Conservation (phyloP, 257 asterid species). For the Solanum pinnatisectum region DNA sequence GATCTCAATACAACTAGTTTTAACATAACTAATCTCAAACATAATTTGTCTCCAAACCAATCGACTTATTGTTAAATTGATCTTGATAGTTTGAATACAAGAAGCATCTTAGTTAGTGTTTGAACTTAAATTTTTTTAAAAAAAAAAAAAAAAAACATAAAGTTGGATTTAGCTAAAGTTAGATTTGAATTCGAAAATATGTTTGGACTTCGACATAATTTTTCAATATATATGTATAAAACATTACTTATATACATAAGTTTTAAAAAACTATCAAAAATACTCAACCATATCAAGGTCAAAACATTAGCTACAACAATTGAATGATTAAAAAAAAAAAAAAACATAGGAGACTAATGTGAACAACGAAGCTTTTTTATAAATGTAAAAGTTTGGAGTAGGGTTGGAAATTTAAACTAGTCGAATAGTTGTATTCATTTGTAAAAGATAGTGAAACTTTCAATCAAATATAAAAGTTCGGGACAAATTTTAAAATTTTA, state of each 20-base stretch:
- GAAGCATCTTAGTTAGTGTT: background rate
- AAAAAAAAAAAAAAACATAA: no score
- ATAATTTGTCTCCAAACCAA: background rate
- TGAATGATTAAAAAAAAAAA: no score
- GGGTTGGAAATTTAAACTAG: background rate
- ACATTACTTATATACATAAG: background rate
- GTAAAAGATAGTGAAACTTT: background rate
- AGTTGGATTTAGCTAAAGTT: background rate
- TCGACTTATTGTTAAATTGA: no score
- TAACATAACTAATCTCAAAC: no score
- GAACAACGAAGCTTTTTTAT: no score
- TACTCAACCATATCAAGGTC: no score
- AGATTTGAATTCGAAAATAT: background rate
- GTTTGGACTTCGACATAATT: background rate
- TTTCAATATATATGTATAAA: no score
- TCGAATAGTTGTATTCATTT: background rate
- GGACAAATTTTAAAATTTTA: background rate
- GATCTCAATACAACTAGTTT: no score
- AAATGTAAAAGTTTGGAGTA: background rate
- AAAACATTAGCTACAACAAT: no score
- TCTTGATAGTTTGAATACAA: background rate
- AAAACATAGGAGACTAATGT: background rate
- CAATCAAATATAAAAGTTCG: background rate
- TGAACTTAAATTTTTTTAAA: background rate
- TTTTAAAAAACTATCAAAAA: no score